These are phyloP conservation scores for Scalesia atractyloides DNA, from an alignment of 129 eudicot species.

Conservation along the genomic window DNA sequence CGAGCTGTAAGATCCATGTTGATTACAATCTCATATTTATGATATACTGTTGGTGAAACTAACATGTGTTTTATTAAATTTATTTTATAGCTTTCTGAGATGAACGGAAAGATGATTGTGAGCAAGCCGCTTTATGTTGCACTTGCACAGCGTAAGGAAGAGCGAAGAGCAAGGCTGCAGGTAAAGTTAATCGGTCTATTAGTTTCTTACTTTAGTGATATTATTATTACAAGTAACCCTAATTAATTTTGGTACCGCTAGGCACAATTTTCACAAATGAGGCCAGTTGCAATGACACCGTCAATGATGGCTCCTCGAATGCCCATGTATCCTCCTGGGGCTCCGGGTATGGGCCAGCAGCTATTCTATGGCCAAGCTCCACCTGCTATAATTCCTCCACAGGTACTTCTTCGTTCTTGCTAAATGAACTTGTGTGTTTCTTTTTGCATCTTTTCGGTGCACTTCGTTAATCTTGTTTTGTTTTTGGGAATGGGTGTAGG, in stretches of 20 bases:
- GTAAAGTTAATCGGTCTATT: slow-evolving; percentile 33
- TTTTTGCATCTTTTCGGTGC: too few species aligned
- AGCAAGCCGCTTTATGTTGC: slow-evolving; percentile 90
- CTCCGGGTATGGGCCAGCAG: not conserved
- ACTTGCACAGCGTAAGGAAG: slow-evolving; percentile 82
- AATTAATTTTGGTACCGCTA: slow-evolving; percentile 13
- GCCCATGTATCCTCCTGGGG: slow-evolving; percentile 79
- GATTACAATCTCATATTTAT: not conserved
- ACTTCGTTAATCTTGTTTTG: too few species aligned
- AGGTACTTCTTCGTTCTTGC: too few species aligned
- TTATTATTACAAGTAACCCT: not conserved
- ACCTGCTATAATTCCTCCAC: not conserved
- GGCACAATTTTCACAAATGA: slow-evolving; percentile 87
- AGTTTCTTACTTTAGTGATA: not conserved
- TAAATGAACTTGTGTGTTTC: too few species aligned
- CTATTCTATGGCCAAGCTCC: slow-evolving; percentile 9
- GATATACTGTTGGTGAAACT: not conserved
- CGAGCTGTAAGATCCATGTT: not conserved
- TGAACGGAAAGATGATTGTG: slow-evolving; percentile 79
- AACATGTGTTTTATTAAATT: not conserved
- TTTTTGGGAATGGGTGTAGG: too few species aligned
- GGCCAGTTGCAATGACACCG: slow-evolving; percentile 87
- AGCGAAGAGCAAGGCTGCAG: slow-evolving; percentile 82
- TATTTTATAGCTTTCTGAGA: slow-evolving; percentile 59
- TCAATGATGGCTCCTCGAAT: slow-evolving; percentile 70